Evolutionary conservation across 1,284 basidiomycete species (phyloP).

Genomic region (Erythrobasidium hasegawianum): DNA sequence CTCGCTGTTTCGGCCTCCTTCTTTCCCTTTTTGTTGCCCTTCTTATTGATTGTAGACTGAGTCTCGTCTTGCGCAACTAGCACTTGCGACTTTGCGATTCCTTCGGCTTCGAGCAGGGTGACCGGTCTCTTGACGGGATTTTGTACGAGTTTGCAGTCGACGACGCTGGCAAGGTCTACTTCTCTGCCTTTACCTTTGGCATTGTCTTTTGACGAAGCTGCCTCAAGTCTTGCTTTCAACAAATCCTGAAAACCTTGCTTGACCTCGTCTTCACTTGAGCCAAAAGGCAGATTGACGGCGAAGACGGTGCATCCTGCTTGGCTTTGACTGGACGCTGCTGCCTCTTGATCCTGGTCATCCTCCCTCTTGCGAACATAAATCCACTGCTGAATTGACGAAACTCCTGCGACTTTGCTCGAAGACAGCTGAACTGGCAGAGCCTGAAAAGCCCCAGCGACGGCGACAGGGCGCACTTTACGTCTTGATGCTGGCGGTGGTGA

Average conservation of each 20-base stretch:
- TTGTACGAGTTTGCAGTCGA: constrained; percentile 7
- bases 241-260: constrained; percentile 23
- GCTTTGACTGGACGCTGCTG: neutral
- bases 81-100: constrained; percentile 7
- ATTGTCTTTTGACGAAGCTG: constrained; percentile 3
- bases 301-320: constrained; percentile 12
- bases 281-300: constrained; percentile 30
- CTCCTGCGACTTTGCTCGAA: neutral
- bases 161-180: neutral
- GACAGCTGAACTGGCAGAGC: constrained; percentile 4
- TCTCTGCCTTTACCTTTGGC: constrained; percentile 26
- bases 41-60: constrained; percentile 19
- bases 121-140: neutral
- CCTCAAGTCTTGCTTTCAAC: constrained; percentile 6
- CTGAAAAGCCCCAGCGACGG: constrained; percentile 15
- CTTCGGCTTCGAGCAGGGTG: constrained; percentile 16
- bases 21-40: constrained; percentile 11
- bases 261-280: constrained; percentile 10
- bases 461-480: constrained; percentile 3
- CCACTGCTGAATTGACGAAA: constrained; percentile 12
- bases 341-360: neutral
- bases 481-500: neutral
- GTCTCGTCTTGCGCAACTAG: constrained; percentile 10
- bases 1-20: neutral
- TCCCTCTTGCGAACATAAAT: constrained; percentile 22